Base-by-base conservation (phyloP, 1,139 yeast species). In the Pichia sp. region DNA sequence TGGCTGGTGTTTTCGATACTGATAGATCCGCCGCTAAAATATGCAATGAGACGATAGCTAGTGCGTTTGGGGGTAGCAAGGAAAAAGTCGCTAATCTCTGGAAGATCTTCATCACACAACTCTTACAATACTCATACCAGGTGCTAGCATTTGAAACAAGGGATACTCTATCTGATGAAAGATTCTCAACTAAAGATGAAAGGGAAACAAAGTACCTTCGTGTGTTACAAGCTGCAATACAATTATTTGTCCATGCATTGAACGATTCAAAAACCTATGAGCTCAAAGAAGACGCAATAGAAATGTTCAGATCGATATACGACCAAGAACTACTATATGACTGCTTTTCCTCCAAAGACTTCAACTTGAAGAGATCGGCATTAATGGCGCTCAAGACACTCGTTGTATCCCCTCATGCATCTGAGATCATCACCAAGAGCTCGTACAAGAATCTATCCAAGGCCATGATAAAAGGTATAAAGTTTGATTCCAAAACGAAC, bases 111-210 rank as follows among this genome's bases (percentile, higher is more conserved):
- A 62, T 62, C 34, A 62, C 61, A 4, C 78, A 72, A 37, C 67
- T 85, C 12, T 47, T 83, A 20, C 72, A 72, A 33, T 77, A 71
- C 45, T 64, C 75, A 9, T 60, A 64, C 26, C 73, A 77, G 24
- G 66, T 74, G 0, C 50, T 83, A 9, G 59, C 69, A 10, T 56
- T 62, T 27, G 95, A 87, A 53, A 64, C 74, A 1, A 68, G 68
- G 6, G 74, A 70, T 14, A 71, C 87, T 0, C 57, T 87, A 27
- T 77, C 93, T 4, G 96, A 88, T 50, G 81, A 77, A 49, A 66
- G 95, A 42, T 79, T 75, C 52, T 72, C 78, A 18, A 69, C 77
- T 5, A 72, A 69, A 36, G 83, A 77, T 22, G 95, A 86, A 44
- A 69, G 84, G 1, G 63, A 65, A 17, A 61, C 76, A n/a, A 85